These are phyloP conservation scores for Amylocarpus encephaloides DNA, from an alignment of 2,329 filamentous ascomycete genomes.

Conservation along the genomic window DNA sequence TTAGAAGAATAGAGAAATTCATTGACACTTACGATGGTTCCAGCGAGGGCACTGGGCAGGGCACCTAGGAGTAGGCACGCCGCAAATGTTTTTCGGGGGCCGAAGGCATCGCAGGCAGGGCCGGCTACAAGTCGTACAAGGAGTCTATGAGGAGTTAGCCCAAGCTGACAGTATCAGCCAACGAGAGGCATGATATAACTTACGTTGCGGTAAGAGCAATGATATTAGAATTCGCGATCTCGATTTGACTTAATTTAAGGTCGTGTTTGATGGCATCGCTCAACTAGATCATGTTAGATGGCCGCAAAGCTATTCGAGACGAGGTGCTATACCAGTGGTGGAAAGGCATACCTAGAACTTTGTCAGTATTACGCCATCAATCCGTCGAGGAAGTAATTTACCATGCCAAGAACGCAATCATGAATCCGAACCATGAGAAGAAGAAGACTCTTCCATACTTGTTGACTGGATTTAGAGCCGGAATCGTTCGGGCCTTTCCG, in stretches of 20 bases:
- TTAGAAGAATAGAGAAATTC: too few relatives aligned
- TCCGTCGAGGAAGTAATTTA: slow-evolving; percentile 39
- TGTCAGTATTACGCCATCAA: slow-evolving; percentile 1
- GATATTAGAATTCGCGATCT: slow-evolving; percentile 88
- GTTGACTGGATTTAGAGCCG: slow-evolving; percentile 70
- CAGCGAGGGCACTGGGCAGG: slow-evolving; percentile 76
- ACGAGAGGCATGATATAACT: slow-evolving; percentile 2
- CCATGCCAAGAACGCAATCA: slow-evolving; percentile 86
- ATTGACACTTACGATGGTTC: slow-evolving; percentile 46
- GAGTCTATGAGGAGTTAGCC: slow-evolving; percentile 33
- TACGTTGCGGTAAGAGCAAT: slow-evolving; percentile 65
- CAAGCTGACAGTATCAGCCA: background rate
- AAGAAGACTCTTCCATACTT: slow-evolving; percentile 83
- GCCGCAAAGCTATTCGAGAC: background rate
- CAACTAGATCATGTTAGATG: slow-evolving; percentile 34
- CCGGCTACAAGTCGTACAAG: slow-evolving; percentile 73
- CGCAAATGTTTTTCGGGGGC: slow-evolving; percentile 74
- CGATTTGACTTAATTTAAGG: slow-evolving; percentile 59
- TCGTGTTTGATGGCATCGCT: slow-evolving; percentile 70
- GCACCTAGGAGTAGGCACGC: slow-evolving; percentile 70
- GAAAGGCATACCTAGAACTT: slow-evolving; percentile 67
- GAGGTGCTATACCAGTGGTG: slow-evolving; percentile 42
- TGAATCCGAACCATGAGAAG: slow-evolving; percentile 82
- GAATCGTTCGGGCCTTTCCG: slow-evolving; percentile 74
- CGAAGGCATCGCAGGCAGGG: slow-evolving; percentile 78